phyloP scores from a whole-genome alignment of 2,329 filamentous ascomycete genomes.

The Teratosphaeria pseudoeucalypti region DNA sequence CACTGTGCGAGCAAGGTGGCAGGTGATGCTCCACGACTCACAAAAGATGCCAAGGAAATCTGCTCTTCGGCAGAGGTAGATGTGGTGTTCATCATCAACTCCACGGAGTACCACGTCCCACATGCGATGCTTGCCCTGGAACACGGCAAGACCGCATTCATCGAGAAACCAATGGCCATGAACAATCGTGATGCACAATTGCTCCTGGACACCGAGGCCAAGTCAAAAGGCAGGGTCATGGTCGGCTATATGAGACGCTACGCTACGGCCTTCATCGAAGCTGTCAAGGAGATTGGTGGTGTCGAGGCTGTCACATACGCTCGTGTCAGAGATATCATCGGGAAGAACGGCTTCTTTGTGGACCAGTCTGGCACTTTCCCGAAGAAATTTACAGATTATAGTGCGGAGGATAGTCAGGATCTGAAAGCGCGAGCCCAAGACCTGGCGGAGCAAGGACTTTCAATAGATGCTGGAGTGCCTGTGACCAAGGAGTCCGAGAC shows the following conservation, averaged over 20 bases:
- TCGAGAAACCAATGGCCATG: slow-evolving; percentile 50
- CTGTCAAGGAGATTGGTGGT: slow-evolving; percentile 43
- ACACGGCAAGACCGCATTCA: slow-evolving; percentile 45
- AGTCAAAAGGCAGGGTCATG: slow-evolving; percentile 37
- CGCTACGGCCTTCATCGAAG: slow-evolving; percentile 44
- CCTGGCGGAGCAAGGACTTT: slow-evolving; percentile 1
- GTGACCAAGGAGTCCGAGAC: slow-evolving; percentile 22
- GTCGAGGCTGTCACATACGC: slow-evolving; percentile 48
- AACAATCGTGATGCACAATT: slow-evolving; percentile 36
- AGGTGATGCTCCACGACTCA: slow-evolving; percentile 28
- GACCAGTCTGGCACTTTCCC: slow-evolving; percentile 40
- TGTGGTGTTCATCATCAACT: slow-evolving; percentile 44
- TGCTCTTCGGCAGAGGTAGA: slow-evolving; percentile 37
- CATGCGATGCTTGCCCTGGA: slow-evolving; percentile 44
- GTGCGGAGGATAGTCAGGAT: slow-evolving; percentile 15
- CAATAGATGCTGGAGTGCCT: slow-evolving; percentile 10
- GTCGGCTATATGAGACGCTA: slow-evolving; percentile 55
- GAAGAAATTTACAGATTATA: slow-evolving; percentile 33
- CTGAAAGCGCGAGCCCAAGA: slow-evolving; percentile 8
- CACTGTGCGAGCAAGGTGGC: slow-evolving; percentile 32
- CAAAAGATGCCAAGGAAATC: slow-evolving; percentile 25
- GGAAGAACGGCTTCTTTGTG: slow-evolving; percentile 43
- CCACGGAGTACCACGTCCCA: slow-evolving; percentile 45
- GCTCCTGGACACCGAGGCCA: slow-evolving; percentile 41
- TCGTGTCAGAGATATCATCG: slow-evolving; percentile 44